Base-by-base conservation (phyloP, 768 basidiomycete species). In the Amanita exitialis region DNA sequence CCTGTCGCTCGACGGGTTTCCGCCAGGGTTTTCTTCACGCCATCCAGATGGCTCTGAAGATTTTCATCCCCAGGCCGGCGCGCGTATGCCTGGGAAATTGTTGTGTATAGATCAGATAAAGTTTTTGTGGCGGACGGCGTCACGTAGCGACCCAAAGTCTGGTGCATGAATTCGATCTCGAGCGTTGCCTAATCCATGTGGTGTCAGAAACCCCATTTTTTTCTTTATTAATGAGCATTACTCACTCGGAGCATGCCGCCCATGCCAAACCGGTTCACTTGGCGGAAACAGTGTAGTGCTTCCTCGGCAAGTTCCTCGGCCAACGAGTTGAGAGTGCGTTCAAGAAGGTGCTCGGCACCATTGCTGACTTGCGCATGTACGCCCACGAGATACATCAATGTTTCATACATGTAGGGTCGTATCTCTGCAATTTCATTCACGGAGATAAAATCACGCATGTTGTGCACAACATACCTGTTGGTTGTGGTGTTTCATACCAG, bases 81-180 rank as follows among this genome's bases (percentile, higher is more conserved):
- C 35, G 82, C 77, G 67, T 98, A 98, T 15, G 91, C 86, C 66
- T 91, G 83, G 10, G 93, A 95, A 57, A 99, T 97, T 59, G 85
- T 90, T 63, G 85, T 89, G 70, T 98, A 99, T 47, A 98, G 75
- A 52, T 95, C 88, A 27, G 90, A 86, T 23, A 99, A 78, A 44
- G 83, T 90, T 61, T 83, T 82, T 32, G 87, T 86, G 12, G 95
- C 90, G 6, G 75, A 61, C 1, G 83, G 73, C 13, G 88, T 86
- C 49, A 97, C 87, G 63, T 95, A 94, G 57, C 88, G 83, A 27
- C 84, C 81, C 37, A 99, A 72, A 5, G 90, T 92, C 69, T 98
- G 96, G 66, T 99, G 95, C 75, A 98, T 83, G 71, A 98, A 98
- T 69, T 98, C 96, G 57, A 98, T 96, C 66, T 98, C 95, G 23